phyloP scores from a whole-genome alignment of 2,329 filamentous ascomycete genomes.

The Westerdykella aurantiaca region DNA sequence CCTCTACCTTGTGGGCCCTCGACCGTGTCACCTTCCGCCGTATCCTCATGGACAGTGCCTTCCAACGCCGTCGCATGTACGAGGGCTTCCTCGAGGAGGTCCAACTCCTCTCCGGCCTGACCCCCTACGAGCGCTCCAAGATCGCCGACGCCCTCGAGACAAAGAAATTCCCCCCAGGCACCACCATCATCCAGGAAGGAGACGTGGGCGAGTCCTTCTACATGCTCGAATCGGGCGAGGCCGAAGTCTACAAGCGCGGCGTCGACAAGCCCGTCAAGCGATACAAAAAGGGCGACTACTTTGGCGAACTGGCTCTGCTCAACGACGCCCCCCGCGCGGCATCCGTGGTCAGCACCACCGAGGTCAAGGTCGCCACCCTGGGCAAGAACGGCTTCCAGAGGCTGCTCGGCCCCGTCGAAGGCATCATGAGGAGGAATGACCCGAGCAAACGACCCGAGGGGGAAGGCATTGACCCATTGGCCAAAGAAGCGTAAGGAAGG shows the following conservation, averaged over 20 bases:
- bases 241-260: constrained; percentile 78
- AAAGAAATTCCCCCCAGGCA: constrained; percentile 71
- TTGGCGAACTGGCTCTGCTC: constrained; percentile 87
- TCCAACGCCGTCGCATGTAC: constrained; percentile 92
- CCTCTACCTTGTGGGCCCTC: constrained; percentile 85
- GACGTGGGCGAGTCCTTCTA: constrained; percentile 90
- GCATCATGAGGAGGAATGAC: constrained; percentile 80
- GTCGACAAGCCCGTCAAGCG: constrained; percentile 64
- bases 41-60: constrained; percentile 97
- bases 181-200: constrained; percentile 84
- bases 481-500: constrained; percentile 17
- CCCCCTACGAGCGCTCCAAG: constrained; percentile 90
- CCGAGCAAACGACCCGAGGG: constrained; percentile 40
- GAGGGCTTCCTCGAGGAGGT: constrained; percentile 95
- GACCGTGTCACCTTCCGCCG: constrained; percentile 95
- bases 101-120: constrained; percentile 73
- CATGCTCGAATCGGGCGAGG: constrained; percentile 80
- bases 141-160: constrained; percentile 95
- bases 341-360: constrained; percentile 73
- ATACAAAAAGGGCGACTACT: constrained; percentile 91
- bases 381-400: constrained; percentile 94
- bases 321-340: constrained; percentile 92
- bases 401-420: constrained; percentile 84
- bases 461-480: constrained; percentile 60
- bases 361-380: constrained; percentile 87